Evolutionary conservation across 169 alveolate genomes (phyloP).

Genomic region (Plasmodium blacklocki): DNA sequence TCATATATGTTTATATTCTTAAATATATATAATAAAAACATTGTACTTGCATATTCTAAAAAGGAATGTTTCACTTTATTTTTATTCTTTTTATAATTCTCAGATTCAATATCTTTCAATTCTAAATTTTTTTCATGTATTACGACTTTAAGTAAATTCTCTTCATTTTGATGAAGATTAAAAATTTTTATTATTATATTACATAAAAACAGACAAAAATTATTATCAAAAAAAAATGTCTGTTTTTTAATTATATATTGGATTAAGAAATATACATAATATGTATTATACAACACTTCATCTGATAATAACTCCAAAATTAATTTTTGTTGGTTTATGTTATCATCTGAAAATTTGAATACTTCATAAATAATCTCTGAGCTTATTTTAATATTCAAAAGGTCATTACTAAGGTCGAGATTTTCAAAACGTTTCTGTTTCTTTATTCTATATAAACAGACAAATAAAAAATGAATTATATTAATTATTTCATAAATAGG

Average conservation of each 20-base stretch:
- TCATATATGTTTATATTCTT: constrained; percentile 48
- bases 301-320: constrained; percentile 45
- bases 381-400: constrained; percentile 21
- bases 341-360: constrained; percentile 34
- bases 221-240: constrained; percentile 39
- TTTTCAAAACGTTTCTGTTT: constrained; percentile 19
- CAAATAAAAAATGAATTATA: not conserved
- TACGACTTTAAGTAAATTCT: constrained; percentile 21
- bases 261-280: constrained; percentile 41
- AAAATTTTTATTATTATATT: constrained; percentile 45
- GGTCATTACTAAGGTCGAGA: constrained; percentile 19
- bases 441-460: constrained; percentile 9
- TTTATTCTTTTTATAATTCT: constrained; percentile 12
- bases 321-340: constrained; percentile 31
- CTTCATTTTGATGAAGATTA: constrained; percentile 24
- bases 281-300: constrained; percentile 44
- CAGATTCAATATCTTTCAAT: constrained; percentile 41
- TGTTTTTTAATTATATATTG: constrained; percentile 58
- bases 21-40: constrained; percentile 36
- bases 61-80: constrained; percentile 37
- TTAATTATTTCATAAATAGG: too few relatives aligned
- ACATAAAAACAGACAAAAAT: constrained; percentile 47
- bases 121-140: constrained; percentile 20
- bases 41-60: constrained; percentile 26
- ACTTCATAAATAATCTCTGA: constrained; percentile 52